These are phyloP conservation scores for Fusarium sp. DNA, from an alignment of 2,329 filamentous ascomycete species.

Conservation along the genomic window DNA sequence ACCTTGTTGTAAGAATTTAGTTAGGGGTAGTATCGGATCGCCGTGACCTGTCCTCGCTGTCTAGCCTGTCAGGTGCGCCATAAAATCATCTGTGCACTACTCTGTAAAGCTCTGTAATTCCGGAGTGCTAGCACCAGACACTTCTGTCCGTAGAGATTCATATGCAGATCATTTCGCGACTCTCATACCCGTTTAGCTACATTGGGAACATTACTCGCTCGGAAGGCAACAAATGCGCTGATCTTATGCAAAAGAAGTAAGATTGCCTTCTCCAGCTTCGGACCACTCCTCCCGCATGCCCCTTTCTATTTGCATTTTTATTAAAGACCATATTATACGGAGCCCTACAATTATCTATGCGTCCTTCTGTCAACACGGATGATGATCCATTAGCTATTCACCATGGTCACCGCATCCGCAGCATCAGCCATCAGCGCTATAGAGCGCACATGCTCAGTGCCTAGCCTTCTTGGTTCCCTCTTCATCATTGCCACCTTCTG, in stretches of 20 bases:
- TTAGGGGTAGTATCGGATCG: background rate
- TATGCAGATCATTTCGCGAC: background rate
- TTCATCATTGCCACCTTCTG: slow-evolving; percentile 3
- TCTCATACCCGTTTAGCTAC: background rate
- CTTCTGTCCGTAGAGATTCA: background rate
- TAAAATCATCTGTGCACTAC: background rate
- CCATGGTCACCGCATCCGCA: background rate
- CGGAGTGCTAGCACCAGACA: background rate
- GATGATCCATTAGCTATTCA: background rate
- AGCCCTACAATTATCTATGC: background rate
- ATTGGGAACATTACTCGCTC: background rate
- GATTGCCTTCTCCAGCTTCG: background rate
- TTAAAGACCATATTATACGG: background rate
- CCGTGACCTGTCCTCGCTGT: background rate
- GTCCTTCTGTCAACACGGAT: background rate
- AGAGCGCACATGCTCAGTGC: slow-evolving; percentile 9
- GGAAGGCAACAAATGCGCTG: background rate
- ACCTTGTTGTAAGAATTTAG: background rate
- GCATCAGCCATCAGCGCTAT: slow-evolving; percentile 1
- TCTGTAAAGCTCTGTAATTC: background rate
- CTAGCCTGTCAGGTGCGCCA: background rate
- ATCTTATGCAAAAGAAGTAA: background rate
- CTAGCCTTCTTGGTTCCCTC: slow-evolving; percentile 3
- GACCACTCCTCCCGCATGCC: background rate
- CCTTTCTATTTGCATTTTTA: background rate